Evolutionary conservation across 345 rosid species (phyloP), one percentile per base, ranked within the genome.

Genomic region (Xanthoceras sorbifolium): DNA sequence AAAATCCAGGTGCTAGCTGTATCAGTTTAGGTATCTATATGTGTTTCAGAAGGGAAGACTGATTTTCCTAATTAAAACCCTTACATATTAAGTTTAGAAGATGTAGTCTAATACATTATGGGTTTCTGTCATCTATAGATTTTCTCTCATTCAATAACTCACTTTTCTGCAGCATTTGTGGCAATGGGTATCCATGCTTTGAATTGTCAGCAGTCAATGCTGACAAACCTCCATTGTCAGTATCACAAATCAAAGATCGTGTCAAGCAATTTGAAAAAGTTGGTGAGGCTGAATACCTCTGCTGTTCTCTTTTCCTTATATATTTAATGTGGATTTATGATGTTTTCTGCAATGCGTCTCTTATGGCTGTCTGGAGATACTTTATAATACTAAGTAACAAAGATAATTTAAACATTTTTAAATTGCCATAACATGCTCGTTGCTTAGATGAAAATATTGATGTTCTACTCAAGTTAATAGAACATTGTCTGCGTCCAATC

Each of bases 151-250:
- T 57, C 81, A 78, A 29, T 71, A 59, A 26, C 59, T 64, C 48
- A 46, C 59, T 59, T 78, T 25, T 84, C 60, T 85, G 87, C 87
- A 96, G 99, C 71, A 79, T 87, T 36, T 80, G 76, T 74, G 87
- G 91, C 50, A 69, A 85, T 61, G 99, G 95, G 23, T 89, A 86
- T 78, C 97, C 97, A 32, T 92, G 99, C 85, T 96, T 96, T 59
- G 98, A 96, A 86, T 67, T 93, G 65, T 93, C 98, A 22, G 97
- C 97, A 23, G 78, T 96, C 75, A 96, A 92, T 87, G 98, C 99
- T 1, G 98, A 96, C 89, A 96, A 96, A 74, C 97, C 97, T 82
- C 90, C 97, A 2, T 82, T 93, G 66, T 85, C 93, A 36, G 83
- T 91, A 67, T 80, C 87, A 31, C 82, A 91, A 85, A 88, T 93